Base-by-base conservation (phyloP, 805 yeast species). In the Suhomyces kilbournensis region DNA sequence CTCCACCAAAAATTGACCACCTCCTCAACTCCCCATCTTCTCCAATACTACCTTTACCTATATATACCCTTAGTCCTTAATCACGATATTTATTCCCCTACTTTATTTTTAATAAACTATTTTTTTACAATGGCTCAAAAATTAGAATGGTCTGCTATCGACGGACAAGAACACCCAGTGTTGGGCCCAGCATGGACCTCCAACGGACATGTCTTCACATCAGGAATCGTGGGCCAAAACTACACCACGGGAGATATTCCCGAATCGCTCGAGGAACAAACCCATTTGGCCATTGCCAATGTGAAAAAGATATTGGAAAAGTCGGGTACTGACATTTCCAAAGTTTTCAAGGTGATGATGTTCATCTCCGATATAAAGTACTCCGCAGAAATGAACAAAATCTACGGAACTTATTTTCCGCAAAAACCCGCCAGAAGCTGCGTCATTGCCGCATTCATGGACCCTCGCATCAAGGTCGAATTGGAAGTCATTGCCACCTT, bases 391-490 rank as follows among this genome's bases (percentile, higher is more conserved):
- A 71, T 81, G 57, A 81, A 81, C 65, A 60, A 69, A 45, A 70
- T 80, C 42, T 82, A 81, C 61, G 68, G 67, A 15, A 70, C 75
- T 55, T 69, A 72, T 60, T 77, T 82, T 68, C 71, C 74, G 2
- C 67, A 70, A 44, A 69, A 71, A 56, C 86, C 86, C 17, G 82
- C 82, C 7, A 74, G 86, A 70, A 74, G 79, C 46, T 78, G 83
- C 61, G 70, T 81, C 35, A 69, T 78, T 49, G 83, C 77, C 32
- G 75, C 68, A 7, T 81, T 81, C 68, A 82, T 82, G 60, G 75
- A 79, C 61, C 71, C 77, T 9, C 59, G 67, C n/a, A 55, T 81
- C 49, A 74, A 78, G 57, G 78, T 82, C 46, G 86, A 82, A 60
- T 60, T 81, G 50, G 85, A 81, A 59, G 75, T 77, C 48, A 67